Percentiles rank a stretch among this genome's conserved stretches.
phyloP scores from a whole-genome alignment of 495 filamentous ascomycete species.

The Aspergillus kassunensis region DNA sequence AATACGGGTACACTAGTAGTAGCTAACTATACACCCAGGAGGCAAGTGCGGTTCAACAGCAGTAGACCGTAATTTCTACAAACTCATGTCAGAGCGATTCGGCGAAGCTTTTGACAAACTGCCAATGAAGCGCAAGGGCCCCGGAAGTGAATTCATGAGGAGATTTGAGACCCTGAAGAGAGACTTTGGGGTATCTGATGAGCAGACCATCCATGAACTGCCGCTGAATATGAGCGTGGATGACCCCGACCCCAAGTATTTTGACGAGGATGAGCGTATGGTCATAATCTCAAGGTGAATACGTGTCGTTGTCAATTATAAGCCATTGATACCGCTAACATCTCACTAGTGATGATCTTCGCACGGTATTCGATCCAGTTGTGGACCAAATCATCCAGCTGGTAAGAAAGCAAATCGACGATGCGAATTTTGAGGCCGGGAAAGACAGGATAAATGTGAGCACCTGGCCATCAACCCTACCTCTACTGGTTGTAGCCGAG shows the following conservation, averaged over 20 bases:
- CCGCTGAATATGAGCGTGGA: background rate
- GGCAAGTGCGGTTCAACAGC: conserved; percentile 52
- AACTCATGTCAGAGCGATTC: conserved; percentile 35
- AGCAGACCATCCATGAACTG: conserved; percentile 4
- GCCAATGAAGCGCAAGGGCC: conserved; percentile 9
- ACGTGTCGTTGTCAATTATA: no score
- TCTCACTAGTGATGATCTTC: conserved; percentile 26
- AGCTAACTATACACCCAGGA: no score
- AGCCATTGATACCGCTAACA: background rate
- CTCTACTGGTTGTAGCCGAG: no score
- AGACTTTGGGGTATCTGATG: conserved; percentile 10
- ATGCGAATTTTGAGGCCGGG: background rate
- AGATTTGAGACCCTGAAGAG: conserved; percentile 22
- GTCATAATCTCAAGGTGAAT: conserved; percentile 1
- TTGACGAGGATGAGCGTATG: conserved; percentile 6
- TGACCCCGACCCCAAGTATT: background rate
- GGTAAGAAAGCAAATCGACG: conserved; percentile 41
- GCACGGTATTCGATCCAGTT: conserved; percentile 52
- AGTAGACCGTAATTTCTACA: conserved; percentile 45
- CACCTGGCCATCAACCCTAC: no score
- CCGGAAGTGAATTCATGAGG: conserved; percentile 21
- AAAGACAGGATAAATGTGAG: conserved; percentile 5
- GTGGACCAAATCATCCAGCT: conserved; percentile 53
- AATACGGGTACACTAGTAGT: no score
- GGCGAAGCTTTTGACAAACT: conserved; percentile 18